Evolutionary conservation across 331 rosid species (phyloP), one percentile per base, ranked within the genome.

Genomic region (Cydonia oblonga): DNA sequence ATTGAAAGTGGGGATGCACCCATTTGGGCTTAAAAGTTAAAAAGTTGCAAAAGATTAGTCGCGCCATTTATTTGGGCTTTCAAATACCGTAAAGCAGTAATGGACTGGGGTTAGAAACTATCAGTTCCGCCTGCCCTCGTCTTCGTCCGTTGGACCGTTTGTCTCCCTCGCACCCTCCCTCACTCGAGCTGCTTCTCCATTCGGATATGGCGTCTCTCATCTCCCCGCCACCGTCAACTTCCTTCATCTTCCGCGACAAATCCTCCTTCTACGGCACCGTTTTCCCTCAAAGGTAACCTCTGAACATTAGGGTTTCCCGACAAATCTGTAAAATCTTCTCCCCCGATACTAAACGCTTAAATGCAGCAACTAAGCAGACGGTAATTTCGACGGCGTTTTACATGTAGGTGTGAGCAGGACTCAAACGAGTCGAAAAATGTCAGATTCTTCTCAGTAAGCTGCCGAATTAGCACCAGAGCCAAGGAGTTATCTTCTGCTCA

Each of bases 161-260:
- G 33, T 71, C 9, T 14, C 20, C 2, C 62, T 64, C 40, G 19
- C 32, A 16, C 12, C 9, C 22, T 29, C 40, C 5, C 66, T 60
- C n/a, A 19, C 13, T 4, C 33, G 32, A 64, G 57, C 5, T 3
- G 3, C 32, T 54, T 69, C 52, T 28, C 20, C 4, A 11, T 58
- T 10, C 29, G 19, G 84, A 72, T 66, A 86, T 86, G 87, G 78
- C 59, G 54, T 73, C 87, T 26, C 75, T 71, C 51, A 18, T 75
- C 33, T 71, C 80, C 51, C 56, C 54, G 11, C 75, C 74, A 3
- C 70, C 78, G 5, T 68, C 83, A 28, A 62, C 80, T 28, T 81
- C 84, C 32, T 66, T 22, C 60, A 71, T 73, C 30, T 42, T 46
- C 57, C 74, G 51, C 12, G 60, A 66, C 20, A 56, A 25, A n/a